Percentiles rank a stretch among this genome's conserved stretches.
Conservation (phyloP, 306 rosid species). For the Lathyrus oleraceus region DNA sequence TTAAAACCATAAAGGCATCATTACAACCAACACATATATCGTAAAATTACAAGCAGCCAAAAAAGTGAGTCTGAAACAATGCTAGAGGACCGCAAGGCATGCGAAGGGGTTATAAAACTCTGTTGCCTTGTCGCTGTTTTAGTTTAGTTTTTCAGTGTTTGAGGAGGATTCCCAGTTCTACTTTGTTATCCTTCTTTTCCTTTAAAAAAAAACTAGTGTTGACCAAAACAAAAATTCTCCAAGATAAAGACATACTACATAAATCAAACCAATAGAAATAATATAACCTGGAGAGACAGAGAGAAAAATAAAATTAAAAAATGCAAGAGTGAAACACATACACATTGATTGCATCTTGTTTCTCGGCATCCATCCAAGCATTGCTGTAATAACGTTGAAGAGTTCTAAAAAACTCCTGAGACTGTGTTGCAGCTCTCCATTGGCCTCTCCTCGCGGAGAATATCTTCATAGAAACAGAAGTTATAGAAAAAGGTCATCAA, state of each 20-base stretch:
- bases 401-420: constrained; percentile 94
- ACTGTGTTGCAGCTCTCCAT: constrained; percentile 95
- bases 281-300: constrained; percentile 20
- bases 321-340: constrained; percentile 36
- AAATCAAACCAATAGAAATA: constrained; percentile 16
- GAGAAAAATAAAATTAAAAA: neutral
- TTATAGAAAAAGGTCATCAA: neutral
- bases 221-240: constrained; percentile 11
- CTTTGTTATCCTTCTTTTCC: constrained; percentile 12
- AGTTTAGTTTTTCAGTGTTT: constrained; percentile 13
- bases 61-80: neutral
- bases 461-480: constrained; percentile 53
- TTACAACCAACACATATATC: constrained; percentile 22
- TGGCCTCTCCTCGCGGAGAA: constrained; percentile 96
- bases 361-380: constrained; percentile 79
- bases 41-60: constrained; percentile 9
- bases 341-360: constrained; percentile 93
- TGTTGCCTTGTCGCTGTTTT: neutral
- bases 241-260: neutral
- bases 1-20: constrained; percentile 5
- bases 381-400: constrained; percentile 91
- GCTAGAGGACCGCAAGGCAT: constrained; percentile 10
- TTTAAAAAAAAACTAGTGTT: neutral
- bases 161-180: constrained; percentile 18
- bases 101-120: constrained; percentile 25